Percentiles rank a stretch among this genome's conserved stretches.
Evolutionary conservation across 805 yeast genomes (phyloP).

Genomic region (Yueomyces sp.): DNA sequence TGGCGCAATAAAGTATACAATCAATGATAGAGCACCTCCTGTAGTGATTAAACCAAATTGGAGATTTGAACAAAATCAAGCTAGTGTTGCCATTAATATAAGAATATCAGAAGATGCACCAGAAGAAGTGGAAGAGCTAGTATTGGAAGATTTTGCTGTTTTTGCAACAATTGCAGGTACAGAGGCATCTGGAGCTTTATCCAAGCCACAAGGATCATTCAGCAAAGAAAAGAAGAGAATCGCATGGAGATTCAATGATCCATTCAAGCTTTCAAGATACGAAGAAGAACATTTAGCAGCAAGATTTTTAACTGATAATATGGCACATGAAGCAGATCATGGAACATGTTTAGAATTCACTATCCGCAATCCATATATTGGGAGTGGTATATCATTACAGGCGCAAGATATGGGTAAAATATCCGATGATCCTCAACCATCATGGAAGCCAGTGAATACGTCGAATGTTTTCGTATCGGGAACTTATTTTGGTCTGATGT

Average conservation of each 20-base stretch:
- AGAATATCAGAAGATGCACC: conserved; percentile 24
- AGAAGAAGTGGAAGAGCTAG: conserved; percentile 22
- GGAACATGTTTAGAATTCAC: conserved; percentile 63
- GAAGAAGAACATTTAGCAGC: conserved; percentile 66
- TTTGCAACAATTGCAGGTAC: conserved; percentile 50
- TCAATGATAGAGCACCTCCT: conserved; percentile 45
- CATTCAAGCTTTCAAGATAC: conserved; percentile 25
- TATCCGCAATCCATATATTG: conserved; percentile 26
- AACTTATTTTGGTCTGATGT: no score
- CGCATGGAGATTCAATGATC: conserved; percentile 59
- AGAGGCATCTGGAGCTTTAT: conserved; percentile 57
- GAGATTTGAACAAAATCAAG: conserved; percentile 77
- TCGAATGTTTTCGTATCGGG: no score
- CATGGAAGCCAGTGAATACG: conserved; percentile 24
- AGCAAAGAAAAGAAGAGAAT: conserved; percentile 76
- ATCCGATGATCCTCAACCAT: conserved; percentile 27
- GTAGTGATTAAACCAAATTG: conserved; percentile 67
- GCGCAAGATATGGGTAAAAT: conserved; percentile 23
- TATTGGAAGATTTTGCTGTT: conserved; percentile 27
- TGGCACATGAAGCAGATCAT: conserved; percentile 55
- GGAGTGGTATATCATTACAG: conserved; percentile 30
- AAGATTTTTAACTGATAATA: conserved; percentile 65
- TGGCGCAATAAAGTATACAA: conserved; percentile 70
- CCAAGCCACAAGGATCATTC: conserved; percentile 87
- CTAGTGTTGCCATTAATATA: conserved; percentile 69